Base-by-base conservation (phyloP, 331 rosid genomes). In the Cydonia oblonga region DNA sequence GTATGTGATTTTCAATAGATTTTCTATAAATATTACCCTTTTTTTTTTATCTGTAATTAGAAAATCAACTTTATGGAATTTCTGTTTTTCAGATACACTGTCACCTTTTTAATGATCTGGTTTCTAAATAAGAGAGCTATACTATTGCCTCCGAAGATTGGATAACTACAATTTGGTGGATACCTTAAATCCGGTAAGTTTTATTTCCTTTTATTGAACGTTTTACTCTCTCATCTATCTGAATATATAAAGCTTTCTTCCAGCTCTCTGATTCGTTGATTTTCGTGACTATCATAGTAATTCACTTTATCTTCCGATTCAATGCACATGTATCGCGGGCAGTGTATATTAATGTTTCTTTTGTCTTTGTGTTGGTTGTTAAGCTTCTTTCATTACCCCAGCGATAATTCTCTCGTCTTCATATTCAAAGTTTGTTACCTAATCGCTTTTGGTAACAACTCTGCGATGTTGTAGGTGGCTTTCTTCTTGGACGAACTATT, bases 401-500 rank as follows among this genome's bases (percentile, higher is more conserved):
- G 40, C 32, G 3, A 78, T 51, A 11, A 51, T 15, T 61, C 23
- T 38, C 19, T 18, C 29, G 8, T 4, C 6, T 3, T 23, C 4
- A 20, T 1, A 44, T 22, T 61, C 19, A 38, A 33, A 8, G 5
- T 15, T 29, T n/a, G 16, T 5, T 24, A 15, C 22, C 56, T 65
- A 54, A 74, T 71, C n/a, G n/a, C n/a, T n/a, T n/a, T n/a, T n/a
- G n/a, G n/a, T n/a, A n/a, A n/a, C n/a, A n/a, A n/a, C n/a, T n/a
- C n/a, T n/a, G n/a, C n/a, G n/a, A 77, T 81, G 68, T 80, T 68
- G 22, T 84, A 95, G 97, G 98, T 81, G 97, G 96, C 71, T 91
- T 89, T 82, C 87, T 95, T 80, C 81, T 95, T 78, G 99, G 89
- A 77, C 84, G 99, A 85, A 95, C 99, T 79, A 86, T 95, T 77